Base-by-base conservation (phyloP, 768 basidiomycete genomes). In the Phlebiopsis gigantea region DNA sequence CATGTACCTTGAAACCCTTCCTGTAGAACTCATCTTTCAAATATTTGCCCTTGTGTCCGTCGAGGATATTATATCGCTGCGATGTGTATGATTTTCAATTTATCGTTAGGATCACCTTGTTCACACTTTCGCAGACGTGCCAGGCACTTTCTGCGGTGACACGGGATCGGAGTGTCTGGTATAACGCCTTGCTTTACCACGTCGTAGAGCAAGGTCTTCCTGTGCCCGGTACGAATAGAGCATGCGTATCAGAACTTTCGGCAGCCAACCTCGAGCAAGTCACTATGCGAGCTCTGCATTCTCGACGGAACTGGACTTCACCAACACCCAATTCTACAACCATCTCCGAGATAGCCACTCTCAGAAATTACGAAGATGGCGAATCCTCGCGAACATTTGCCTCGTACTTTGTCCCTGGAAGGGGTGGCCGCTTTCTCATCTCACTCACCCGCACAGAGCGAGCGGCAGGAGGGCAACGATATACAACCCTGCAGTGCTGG, bases 401-500 rank as follows among this genome's bases (percentile, higher is more conserved):
- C 19, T 66, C 84, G 17, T 68, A 77, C 43, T 80, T 85, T 61
- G 59, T 85, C 0, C 78, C 79, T 0, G 73, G 69, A 0, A 61
- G 69, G n/a, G 70, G 68, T 3, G 69, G 68, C 30, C 71, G 73
- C 5, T 79, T 76, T 68, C 63, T 87, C 6, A 62, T 87, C 22
- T 80, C 80, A 0, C 65, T 83, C 28, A 71, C 70, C 0, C 56
- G 70, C 60, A 61, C 62, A 57, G 62, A 62, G 28, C 44, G 56
- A 12, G 29, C 34, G 1, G 56, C 55, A 0, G 66, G 55, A 1
- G 63, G 65, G 0, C 65, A 69, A 17, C 46, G 59, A 12, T 76
- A 73, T 26, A 68, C n/a, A n/a, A n/a, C 68, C 22, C 55, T 86
- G 25, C 80, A 82, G 39, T 83, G 83, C 61, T 87, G 85, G 85